Percentiles rank a stretch among this genome's conserved stretches.
Conservation (phyloP, 1,284 basidiomycete genomes). For the Puccinia hordei region DNA sequence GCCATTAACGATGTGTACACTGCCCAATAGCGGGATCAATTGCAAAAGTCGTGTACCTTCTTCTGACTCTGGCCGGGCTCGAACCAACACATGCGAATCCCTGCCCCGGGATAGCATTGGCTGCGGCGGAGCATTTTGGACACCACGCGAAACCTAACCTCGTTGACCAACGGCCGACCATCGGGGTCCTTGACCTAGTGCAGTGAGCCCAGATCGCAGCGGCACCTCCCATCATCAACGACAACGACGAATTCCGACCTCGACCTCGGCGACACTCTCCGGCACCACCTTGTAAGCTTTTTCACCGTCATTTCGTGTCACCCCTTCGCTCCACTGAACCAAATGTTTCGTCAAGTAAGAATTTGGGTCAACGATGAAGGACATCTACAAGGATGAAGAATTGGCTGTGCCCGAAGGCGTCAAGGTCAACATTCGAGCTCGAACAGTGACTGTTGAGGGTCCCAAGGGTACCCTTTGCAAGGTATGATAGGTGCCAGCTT, state of each 20-base stretch:
- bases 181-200: background rate
- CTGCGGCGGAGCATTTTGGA: too few species aligned
- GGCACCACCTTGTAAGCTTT: background rate
- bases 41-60: too few species aligned
- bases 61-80: too few species aligned
- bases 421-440: constrained; percentile 80
- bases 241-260: background rate
- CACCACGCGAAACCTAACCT: background rate
- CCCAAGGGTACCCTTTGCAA: constrained; percentile 86
- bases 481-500: constrained; percentile 56
- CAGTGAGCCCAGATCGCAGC: background rate
- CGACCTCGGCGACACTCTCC: background rate
- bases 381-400: constrained; percentile 90
- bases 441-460: constrained; percentile 83
- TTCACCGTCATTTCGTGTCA: background rate
- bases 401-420: constrained; percentile 84
- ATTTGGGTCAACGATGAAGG: constrained; percentile 67
- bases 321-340: background rate
- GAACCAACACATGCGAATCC: too few species aligned
- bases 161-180: background rate
- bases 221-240: background rate
- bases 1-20: too few species aligned
- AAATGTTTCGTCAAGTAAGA: background rate
- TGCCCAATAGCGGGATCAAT: too few species aligned
- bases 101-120: too few species aligned